Conservation (phyloP, 345 rosid species). For the Eucalyptus sp. region DNA sequence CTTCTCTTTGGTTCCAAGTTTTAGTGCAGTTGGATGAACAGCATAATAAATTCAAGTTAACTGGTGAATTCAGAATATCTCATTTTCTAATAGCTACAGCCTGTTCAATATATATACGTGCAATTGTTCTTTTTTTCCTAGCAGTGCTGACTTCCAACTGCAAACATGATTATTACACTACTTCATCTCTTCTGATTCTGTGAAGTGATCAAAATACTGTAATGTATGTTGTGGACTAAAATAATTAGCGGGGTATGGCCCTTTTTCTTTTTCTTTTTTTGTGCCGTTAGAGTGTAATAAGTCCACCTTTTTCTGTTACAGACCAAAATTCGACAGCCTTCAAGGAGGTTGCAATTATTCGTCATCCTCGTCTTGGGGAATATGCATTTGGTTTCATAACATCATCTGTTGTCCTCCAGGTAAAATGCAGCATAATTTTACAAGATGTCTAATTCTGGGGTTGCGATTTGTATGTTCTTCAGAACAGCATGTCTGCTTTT, state of each 20-base stretch:
- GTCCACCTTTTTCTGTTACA: background rate
- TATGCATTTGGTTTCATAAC: slow-evolving; percentile 88
- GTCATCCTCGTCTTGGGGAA: slow-evolving; percentile 78
- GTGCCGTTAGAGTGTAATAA: background rate
- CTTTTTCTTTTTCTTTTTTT: background rate
- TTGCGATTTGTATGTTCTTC: background rate
- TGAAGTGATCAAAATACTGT: background rate
- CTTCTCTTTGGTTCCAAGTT: background rate
- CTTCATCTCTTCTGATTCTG: background rate
- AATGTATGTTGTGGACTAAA: background rate
- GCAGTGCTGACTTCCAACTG: too few species aligned
- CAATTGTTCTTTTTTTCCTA: background rate
- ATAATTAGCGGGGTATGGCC: background rate
- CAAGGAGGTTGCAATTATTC: slow-evolving; percentile 80
- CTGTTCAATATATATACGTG: background rate
- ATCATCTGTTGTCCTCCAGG: slow-evolving; percentile 68
- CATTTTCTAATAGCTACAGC: background rate
- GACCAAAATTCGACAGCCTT: slow-evolving; percentile 73
- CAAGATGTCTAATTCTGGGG: background rate
- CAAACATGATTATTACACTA: background rate
- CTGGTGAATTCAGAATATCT: background rate
- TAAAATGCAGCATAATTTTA: background rate
- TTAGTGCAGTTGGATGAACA: background rate
- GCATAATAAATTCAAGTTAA: background rate
- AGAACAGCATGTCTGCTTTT: background rate